Percentiles rank a stretch among this genome's conserved stretches.
phyloP scores from a whole-genome alignment of 164 flowering plant species.

The Nelumbo lutea region DNA sequence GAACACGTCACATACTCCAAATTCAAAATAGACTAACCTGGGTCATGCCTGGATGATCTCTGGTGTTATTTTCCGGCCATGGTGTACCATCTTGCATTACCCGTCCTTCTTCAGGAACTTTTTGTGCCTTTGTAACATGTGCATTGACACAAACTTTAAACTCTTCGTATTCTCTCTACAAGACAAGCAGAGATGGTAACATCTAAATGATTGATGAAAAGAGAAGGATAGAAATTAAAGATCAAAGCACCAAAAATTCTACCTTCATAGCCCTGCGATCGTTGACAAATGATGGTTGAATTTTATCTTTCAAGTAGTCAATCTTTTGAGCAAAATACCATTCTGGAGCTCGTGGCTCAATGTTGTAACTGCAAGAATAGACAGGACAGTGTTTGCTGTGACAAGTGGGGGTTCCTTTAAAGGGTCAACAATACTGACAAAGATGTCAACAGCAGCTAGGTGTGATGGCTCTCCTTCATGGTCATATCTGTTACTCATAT shows the following conservation, averaged over 20 bases:
- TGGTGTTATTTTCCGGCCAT: too few relatives aligned
- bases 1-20: background rate
- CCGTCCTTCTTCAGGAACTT: slow-evolving; percentile 93
- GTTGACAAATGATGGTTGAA: slow-evolving; percentile 77
- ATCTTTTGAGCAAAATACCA: too few relatives aligned
- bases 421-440: slow-evolving; percentile 97
- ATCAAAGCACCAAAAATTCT: slow-evolving; percentile 4
- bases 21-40: slow-evolving; percentile 40
- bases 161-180: slow-evolving; percentile 41
- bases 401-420: slow-evolving; percentile 43
- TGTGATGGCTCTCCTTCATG: slow-evolving; percentile 25
- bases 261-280: slow-evolving; percentile 98
- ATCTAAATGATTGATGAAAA: background rate
- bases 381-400: slow-evolving; percentile 69
- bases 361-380: slow-evolving; percentile 80
- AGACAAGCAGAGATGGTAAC: background rate
- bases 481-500: slow-evolving; percentile 58
- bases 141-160: slow-evolving; percentile 61
- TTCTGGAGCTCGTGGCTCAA: slow-evolving; percentile 71
- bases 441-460: slow-evolving; percentile 88
- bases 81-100: slow-evolving; percentile 52
- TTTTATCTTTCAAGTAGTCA: too few relatives aligned
- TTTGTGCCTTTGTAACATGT: slow-evolving; percentile 72
- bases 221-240: background rate
- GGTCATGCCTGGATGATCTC: slow-evolving; percentile 94